Percentiles rank a stretch among this genome's conserved stretches.
Conservation (phyloP, 2,329 filamentous ascomycete genomes). For the Amphichorda felina region DNA sequence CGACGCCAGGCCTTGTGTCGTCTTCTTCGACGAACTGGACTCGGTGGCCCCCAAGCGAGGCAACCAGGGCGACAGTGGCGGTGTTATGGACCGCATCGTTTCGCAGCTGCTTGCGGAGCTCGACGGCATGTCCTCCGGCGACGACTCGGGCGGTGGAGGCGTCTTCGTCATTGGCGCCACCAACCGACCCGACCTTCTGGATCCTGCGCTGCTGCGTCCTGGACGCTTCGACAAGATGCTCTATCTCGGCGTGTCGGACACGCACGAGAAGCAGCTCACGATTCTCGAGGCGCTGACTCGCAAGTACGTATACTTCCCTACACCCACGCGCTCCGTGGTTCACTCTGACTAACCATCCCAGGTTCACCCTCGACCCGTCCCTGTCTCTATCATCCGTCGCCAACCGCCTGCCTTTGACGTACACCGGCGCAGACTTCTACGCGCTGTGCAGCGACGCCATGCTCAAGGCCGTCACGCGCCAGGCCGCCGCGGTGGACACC, state of each 20-base stretch:
- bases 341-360: constrained; percentile 19
- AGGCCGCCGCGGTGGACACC: constrained; percentile 70
- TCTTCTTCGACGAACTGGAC: constrained; percentile 90
- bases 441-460: constrained; percentile 95
- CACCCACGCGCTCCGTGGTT: too few species aligned
- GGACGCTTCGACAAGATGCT: constrained; percentile 98
- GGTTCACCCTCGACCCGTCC: constrained; percentile 72
- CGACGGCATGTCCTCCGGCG: constrained; percentile 93
- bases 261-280: constrained; percentile 88
- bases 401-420: constrained; percentile 76
- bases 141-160: constrained; percentile 54
- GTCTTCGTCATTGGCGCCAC: constrained; percentile 97
- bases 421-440: constrained; percentile 95
- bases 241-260: constrained; percentile 91
- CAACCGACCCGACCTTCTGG: constrained; percentile 85
- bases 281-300: constrained; percentile 90
- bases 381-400: constrained; percentile 68
- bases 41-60: constrained; percentile 92
- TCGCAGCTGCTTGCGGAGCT: constrained; percentile 89
- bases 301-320: constrained; percentile 50
- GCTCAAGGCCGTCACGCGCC: constrained; percentile 94
- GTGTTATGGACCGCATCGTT: constrained; percentile 97
- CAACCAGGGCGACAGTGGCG: constrained; percentile 92
- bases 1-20: constrained; percentile 76
- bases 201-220: constrained; percentile 78